Base-by-base conservation (phyloP, 2,329 filamentous ascomycete genomes). In the Phyllosticta citrichinensis region DNA sequence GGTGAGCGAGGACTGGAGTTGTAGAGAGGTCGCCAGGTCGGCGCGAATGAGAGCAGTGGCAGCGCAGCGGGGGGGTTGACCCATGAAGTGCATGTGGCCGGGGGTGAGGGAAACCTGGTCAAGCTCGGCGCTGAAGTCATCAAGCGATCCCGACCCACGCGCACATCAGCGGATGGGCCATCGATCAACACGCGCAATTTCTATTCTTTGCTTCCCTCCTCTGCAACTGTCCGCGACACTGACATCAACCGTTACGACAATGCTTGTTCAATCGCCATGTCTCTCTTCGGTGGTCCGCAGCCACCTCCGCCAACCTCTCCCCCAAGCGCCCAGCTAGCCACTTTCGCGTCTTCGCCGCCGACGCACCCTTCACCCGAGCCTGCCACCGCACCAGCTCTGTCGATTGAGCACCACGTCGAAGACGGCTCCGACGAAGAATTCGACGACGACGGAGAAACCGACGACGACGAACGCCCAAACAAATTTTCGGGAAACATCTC, bases 401-500 rank as follows among this genome's bases (percentile, higher is more conserved):
- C 60, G 17, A 55, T 57, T 50, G 60, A 62, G 51, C 60, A 22
- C 51, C 20, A 57, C 12, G 12, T 10, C 55, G 14, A 47, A 25
- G 55, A 61, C 51, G 47, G 30, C 33, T 40, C 53, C 14, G 66
- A 66, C 27, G 40, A 57, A 24, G 33, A 40, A 2, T 8, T 33
- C 1, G 63, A 65, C 2, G 55, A 14, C 14, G 62, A 64, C 3
- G 62, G n/a, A 24, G 33, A 40, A 2, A 6, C 25, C 1, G 63
- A 65, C 2, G 55, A 14, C 14, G 62, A 64, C 3, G 62, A 65
- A 51, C 69, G 73, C 40, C 86, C 86, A 10, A 94, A 94, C 69
- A 85, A 84, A 63, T 95, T 88, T 80, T 77, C 72, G n/a, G 89
- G 91, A 0, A 74, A 81, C 1, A 73, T 81, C 17, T 81, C 81